Conservation (phyloP, 176 grass and related monocot species). For the Carex parvula region DNA sequence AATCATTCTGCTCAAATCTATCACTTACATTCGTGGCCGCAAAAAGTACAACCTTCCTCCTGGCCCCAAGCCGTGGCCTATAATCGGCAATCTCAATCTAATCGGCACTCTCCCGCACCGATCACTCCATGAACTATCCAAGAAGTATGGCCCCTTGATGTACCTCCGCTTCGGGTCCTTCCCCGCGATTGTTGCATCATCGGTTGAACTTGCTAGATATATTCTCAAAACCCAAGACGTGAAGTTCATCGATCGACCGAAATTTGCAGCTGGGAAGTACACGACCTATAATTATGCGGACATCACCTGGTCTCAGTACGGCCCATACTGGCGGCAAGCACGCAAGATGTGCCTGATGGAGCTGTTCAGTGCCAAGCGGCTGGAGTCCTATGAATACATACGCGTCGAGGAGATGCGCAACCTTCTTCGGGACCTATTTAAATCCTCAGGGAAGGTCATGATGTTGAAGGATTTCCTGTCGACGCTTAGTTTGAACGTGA, state of each 20-base stretch:
- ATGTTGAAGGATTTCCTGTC: constrained; percentile 67
- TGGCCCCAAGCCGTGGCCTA: constrained; percentile 50
- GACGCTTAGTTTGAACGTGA: constrained; percentile 73
- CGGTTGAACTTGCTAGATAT: constrained; percentile 57
- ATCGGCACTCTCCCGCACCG: constrained; percentile 58
- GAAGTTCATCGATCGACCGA: constrained; percentile 59
- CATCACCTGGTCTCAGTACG: constrained; percentile 84
- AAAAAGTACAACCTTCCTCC: constrained; percentile 58
- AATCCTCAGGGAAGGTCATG: constrained; percentile 31
- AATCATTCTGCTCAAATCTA: constrained; percentile 29
- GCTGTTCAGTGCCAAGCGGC: constrained; percentile 70
- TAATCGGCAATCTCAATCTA: constrained; percentile 77
- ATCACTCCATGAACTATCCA: constrained; percentile 56
- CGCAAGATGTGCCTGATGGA: constrained; percentile 82
- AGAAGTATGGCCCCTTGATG: constrained; percentile 49
- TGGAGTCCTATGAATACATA: constrained; percentile 76
- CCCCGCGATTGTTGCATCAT: constrained; percentile 63
- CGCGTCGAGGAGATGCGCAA: constrained; percentile 43
- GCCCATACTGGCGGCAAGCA: constrained; percentile 61
- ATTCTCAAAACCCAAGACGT: constrained; percentile 72
- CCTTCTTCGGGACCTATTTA: constrained; percentile 47
- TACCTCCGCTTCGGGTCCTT: constrained; percentile 54
- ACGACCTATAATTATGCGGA: constrained; percentile 71
- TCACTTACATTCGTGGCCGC: constrained; percentile 15
- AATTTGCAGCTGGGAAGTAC: constrained; percentile 58